Conservation (phyloP, 2,329 filamentous ascomycete species). For the Alternaria brassicae region DNA sequence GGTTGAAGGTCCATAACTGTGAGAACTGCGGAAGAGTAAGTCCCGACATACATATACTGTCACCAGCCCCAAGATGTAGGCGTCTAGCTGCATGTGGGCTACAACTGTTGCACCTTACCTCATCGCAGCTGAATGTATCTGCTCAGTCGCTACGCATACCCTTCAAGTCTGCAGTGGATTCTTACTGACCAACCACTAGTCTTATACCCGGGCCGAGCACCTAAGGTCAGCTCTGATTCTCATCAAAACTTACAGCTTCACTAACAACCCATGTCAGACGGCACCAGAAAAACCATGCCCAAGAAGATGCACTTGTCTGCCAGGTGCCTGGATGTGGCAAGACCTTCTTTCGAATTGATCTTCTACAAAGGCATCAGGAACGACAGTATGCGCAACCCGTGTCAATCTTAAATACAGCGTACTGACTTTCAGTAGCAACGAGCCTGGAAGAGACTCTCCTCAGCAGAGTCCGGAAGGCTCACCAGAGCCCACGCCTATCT, state of each 20-base stretch:
- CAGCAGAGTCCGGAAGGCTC: slow-evolving; percentile 36
- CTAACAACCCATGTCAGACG: slow-evolving; percentile 42
- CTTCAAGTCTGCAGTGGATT: not conserved
- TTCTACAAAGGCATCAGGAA: slow-evolving; percentile 55
- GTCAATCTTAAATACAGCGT: not conserved
- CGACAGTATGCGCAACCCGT: slow-evolving; percentile 51
- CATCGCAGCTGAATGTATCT: not conserved
- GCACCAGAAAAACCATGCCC: slow-evolving; percentile 57
- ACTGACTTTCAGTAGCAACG: slow-evolving; percentile 37
- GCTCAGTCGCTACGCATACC: not conserved
- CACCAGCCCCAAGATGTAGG: not conserved
- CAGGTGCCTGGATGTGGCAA: slow-evolving; percentile 52
- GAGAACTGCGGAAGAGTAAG: slow-evolving; percentile 56
- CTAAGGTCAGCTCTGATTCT: slow-evolving; percentile 45
- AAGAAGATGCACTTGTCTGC: slow-evolving; percentile 52
- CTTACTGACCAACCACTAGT: slow-evolving; percentile 44
- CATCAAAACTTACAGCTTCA: not conserved
- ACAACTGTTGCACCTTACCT: not conserved
- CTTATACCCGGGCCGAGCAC: slow-evolving; percentile 58
- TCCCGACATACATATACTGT: slow-evolving; percentile 13
- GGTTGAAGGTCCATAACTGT: slow-evolving; percentile 55
- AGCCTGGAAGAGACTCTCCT: slow-evolving; percentile 34
- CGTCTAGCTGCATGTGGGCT: slow-evolving; percentile 10
- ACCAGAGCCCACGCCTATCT: slow-evolving; percentile 21
- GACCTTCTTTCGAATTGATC: slow-evolving; percentile 54